These are phyloP conservation scores for Podaxis sp. DNA, from an alignment of 768 basidiomycete species.

Conservation along the genomic window DNA sequence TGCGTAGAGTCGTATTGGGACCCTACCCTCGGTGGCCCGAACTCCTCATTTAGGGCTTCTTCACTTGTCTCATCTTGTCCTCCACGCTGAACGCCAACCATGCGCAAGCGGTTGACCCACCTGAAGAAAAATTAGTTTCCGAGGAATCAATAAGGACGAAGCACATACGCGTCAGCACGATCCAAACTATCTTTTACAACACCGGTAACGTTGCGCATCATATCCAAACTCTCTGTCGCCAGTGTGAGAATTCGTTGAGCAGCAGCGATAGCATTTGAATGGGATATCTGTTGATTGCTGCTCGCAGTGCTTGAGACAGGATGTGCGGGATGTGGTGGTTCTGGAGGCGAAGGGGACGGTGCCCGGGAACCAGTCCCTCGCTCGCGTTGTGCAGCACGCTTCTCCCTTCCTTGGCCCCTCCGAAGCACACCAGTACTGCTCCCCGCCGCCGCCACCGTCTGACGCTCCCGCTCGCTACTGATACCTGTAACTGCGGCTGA, in stretches of 20 bases:
- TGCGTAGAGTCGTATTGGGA: background rate
- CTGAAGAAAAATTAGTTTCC: constrained; percentile 33
- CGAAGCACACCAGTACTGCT: constrained; percentile 31
- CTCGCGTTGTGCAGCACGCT: constrained; percentile 36
- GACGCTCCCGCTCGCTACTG: constrained; percentile 24
- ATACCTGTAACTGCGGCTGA: background rate
- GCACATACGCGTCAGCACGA: constrained; percentile 76
- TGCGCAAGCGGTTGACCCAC: constrained; percentile 81
- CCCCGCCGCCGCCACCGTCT: constrained; percentile 35
- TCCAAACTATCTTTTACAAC: constrained; percentile 89
- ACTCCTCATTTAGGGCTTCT: constrained; percentile 7
- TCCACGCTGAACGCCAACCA: constrained; percentile 71
- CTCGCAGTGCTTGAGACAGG: background rate
- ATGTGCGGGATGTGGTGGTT: background rate
- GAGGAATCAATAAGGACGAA: constrained; percentile 10
- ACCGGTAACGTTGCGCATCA: constrained; percentile 86
- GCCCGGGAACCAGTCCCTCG: constrained; percentile 33
- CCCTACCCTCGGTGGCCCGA: constrained; percentile 3
- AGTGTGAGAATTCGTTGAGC: constrained; percentile 81
- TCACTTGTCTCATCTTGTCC: constrained; percentile 25
- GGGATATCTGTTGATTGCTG: constrained; percentile 27
- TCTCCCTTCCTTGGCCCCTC: constrained; percentile 25
- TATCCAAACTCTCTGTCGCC: constrained; percentile 89
- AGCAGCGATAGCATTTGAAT: constrained; percentile 64
- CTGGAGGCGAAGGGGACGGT: constrained; percentile 4